Evolutionary conservation across 495 filamentous ascomycete genomes (phyloP), one percentile per base, ranked within the genome.

Genomic region (Lophiostoma macrostomum): DNA sequence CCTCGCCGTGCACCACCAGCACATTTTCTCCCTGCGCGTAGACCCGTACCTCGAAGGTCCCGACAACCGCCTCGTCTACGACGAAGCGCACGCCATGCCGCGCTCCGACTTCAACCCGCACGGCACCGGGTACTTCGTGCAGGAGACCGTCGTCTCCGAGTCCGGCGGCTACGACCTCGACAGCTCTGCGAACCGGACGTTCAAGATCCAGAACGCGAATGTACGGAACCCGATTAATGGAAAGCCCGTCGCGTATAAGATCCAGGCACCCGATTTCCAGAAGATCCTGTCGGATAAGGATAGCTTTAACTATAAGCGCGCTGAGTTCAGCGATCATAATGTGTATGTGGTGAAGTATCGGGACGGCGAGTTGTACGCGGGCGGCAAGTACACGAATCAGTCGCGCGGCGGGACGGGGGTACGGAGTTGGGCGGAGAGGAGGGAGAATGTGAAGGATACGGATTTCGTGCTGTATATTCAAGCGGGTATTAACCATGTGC

Each of bases 371-470:
- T 69, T 94, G 3, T 95, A 81, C 64, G 82, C 90, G 0, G 89
- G 83, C 6, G 90, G 90, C 5, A 79, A 83, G 64, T 96, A 91
- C 67, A 96, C 90, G 3, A 87, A 95, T 56, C 91, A 96, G 71
- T 87, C 83, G 22, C 73, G 78, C 24, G 80, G 79, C 13, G 86
- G 85, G 13, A 73, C 69, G 7, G 76, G 72, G 5, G 69, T 74
- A 23, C 60, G 71, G 5, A 22, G 58, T 3, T 74, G 72, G 71
- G 71, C 69, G 12, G 58, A 67, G 22, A 32, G 72, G 38, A 65
- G 64, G 37, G 71, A 74, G 8, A 61, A 63, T 37, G 66, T 74
- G 32, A 65, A 65, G 40, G 70, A 74, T 44, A 57, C 62, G 19
- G 72, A 74, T 59, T 45, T 74, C 28, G 72, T 74, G 19, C 48